Conservation (phyloP, 345 rosid species). For the Psidium guajava region DNA sequence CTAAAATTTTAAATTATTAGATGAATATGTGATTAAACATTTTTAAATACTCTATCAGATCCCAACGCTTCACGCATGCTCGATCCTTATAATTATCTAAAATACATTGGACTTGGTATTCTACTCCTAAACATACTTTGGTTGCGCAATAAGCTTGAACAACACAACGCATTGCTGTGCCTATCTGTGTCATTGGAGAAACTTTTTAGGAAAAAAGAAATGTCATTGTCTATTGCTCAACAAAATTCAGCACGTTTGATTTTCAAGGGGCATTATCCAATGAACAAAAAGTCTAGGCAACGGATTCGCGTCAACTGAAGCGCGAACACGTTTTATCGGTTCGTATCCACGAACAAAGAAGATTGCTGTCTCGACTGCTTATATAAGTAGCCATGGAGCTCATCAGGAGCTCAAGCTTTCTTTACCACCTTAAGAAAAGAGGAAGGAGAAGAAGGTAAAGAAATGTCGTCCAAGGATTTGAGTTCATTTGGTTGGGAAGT, state of each 20-base stretch:
- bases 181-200: neutral
- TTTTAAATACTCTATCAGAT: no score
- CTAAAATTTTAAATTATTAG: no score
- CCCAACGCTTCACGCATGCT: neutral
- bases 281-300: neutral
- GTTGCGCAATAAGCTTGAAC: neutral
- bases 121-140: neutral
- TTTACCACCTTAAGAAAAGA: neutral
- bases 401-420: neutral
- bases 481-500: neutral
- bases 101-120: neutral
- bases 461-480: neutral
- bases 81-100: neutral
- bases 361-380: neutral
- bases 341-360: neutral
- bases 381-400: neutral
- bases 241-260: neutral
- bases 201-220: neutral
- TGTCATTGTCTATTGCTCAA: neutral
- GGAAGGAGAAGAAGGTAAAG: neutral
- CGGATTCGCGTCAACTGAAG: neutral
- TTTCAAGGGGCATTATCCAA: neutral
- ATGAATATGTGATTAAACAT: no score
- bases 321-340: neutral
- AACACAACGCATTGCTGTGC: neutral